phyloP scores from a whole-genome alignment of 129 eudicot genomes.

The Pseudognaphalium luteoalbum region DNA sequence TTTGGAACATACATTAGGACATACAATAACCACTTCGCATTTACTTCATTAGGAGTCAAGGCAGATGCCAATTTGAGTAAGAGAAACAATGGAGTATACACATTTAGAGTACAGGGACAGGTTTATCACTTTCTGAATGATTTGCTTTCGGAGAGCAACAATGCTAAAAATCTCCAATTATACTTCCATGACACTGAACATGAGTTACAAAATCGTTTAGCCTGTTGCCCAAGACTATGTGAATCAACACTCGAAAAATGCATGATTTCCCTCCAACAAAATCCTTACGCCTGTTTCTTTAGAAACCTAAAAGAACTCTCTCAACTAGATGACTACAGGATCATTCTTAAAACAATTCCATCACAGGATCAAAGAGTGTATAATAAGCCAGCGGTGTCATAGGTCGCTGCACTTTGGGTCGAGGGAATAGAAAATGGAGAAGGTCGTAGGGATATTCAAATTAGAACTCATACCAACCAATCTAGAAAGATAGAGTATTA shows the following conservation, averaged over 20 bases:
- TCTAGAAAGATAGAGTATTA: not conserved
- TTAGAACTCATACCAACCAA: not conserved
- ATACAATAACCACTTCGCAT: constrained; percentile 1
- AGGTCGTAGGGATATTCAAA: not conserved
- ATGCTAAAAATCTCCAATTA: constrained; percentile 1
- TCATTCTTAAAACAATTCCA: not conserved
- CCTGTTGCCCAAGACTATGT: not conserved
- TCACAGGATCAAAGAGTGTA: constrained; percentile 16
- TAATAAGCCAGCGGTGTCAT: not conserved
- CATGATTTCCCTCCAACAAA: not conserved
- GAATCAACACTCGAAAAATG: not conserved
- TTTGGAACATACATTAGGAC: constrained; percentile 4
- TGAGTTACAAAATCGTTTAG: not conserved
- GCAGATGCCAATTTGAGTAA: not conserved
- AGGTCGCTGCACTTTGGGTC: not conserved
- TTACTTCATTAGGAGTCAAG: constrained; percentile 10
- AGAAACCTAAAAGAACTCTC: not conserved
- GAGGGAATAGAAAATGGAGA: constrained; percentile 6
- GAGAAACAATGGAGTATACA: not conserved
- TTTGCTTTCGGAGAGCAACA: not conserved
- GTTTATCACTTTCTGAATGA: constrained; percentile 7
- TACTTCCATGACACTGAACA: not conserved
- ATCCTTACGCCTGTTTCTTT: constrained; percentile 13
- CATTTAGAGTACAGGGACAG: constrained; percentile 9
- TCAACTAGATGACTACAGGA: not conserved